Evolutionary conservation across 345 rosid genomes (phyloP).

Genomic region (Euclidium syriacum): DNA sequence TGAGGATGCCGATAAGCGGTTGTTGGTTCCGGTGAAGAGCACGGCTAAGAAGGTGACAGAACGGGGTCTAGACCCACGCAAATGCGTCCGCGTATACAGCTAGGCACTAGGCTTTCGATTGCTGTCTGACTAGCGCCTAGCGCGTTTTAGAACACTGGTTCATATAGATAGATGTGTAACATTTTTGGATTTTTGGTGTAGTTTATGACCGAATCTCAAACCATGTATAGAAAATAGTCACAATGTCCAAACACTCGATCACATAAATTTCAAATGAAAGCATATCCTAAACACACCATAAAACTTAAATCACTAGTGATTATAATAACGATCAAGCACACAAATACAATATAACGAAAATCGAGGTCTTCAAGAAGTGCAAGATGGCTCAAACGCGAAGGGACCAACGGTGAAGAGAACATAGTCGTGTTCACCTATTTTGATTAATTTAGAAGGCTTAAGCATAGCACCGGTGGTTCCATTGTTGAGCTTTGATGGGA

Average conservation of each 20-base stretch:
- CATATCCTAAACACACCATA: not conserved
- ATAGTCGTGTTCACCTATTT: constrained; percentile 32
- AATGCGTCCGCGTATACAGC: too few relatives aligned
- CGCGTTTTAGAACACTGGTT: too few relatives aligned
- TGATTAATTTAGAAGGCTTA: constrained; percentile 38
- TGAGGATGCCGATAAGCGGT: constrained; percentile 25
- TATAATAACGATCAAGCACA: not conserved
- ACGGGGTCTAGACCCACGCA: too few relatives aligned
- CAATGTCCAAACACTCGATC: not conserved
- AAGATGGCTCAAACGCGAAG: constrained; percentile 70
- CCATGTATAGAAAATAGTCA: too few relatives aligned
- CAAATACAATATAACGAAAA: not conserved
- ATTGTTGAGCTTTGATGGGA: constrained; percentile 49
- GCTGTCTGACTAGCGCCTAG: too few relatives aligned
- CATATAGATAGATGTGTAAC: too few relatives aligned
- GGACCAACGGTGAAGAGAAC: constrained; percentile 66
- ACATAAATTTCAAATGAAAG: not conserved
- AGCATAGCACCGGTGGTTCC: constrained; percentile 50
- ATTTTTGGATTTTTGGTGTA: too few relatives aligned
- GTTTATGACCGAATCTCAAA: too few relatives aligned
- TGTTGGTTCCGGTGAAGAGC: too few relatives aligned
- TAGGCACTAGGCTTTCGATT: too few relatives aligned
- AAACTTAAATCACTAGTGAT: not conserved
- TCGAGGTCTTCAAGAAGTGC: constrained; percentile 32
- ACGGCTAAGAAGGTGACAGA: too few relatives aligned